Evolutionary conservation across 2,329 filamentous ascomycete species (phyloP).

Genomic region (Lasiodiplodia gonubiensis): DNA sequence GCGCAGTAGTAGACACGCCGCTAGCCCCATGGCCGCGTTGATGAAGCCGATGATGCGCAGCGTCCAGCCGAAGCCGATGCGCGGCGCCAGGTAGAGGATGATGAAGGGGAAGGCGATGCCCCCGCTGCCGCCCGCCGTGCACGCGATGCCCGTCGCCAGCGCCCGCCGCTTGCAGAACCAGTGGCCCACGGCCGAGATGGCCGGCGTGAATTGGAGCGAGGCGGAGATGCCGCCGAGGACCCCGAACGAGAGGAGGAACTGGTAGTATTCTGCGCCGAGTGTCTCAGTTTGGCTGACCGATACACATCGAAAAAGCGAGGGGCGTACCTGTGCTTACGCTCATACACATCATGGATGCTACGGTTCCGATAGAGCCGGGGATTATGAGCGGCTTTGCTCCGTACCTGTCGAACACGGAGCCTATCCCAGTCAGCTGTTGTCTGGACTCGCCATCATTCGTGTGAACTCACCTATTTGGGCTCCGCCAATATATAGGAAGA

Average conservation of each 20-base stretch:
- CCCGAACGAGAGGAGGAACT: slow-evolving; percentile 49
- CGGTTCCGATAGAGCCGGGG: slow-evolving; percentile 39
- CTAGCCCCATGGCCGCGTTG: slow-evolving; percentile 40
- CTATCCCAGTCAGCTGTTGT: slow-evolving; percentile 27
- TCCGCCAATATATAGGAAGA: slow-evolving; percentile 46
- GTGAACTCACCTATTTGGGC: slow-evolving; percentile 38
- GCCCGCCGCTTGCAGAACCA: slow-evolving; percentile 47
- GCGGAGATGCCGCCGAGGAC: slow-evolving; percentile 47
- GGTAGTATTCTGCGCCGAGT: slow-evolving; percentile 43
- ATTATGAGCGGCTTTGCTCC: slow-evolving; percentile 41
- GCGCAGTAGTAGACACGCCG: slow-evolving; percentile 44
- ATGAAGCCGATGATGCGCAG: slow-evolving; percentile 49
- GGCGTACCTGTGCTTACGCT: slow-evolving; percentile 37
- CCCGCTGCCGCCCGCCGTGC: slow-evolving; percentile 45
- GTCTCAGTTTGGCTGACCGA: background rate
- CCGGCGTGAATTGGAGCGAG: slow-evolving; percentile 47
- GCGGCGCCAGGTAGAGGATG: slow-evolving; percentile 40
- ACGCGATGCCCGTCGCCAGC: slow-evolving; percentile 47
- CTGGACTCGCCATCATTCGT: background rate
- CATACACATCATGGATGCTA: slow-evolving; percentile 39
- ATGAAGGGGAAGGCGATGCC: slow-evolving; percentile 46
- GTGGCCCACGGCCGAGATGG: slow-evolving; percentile 44
- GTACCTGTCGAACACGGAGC: slow-evolving; percentile 47
- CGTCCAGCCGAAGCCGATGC: slow-evolving; percentile 47
- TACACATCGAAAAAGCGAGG: background rate